Evolutionary conservation across 768 basidiomycete genomes (phyloP).

Genomic region (Pisolithus microcarpus): DNA sequence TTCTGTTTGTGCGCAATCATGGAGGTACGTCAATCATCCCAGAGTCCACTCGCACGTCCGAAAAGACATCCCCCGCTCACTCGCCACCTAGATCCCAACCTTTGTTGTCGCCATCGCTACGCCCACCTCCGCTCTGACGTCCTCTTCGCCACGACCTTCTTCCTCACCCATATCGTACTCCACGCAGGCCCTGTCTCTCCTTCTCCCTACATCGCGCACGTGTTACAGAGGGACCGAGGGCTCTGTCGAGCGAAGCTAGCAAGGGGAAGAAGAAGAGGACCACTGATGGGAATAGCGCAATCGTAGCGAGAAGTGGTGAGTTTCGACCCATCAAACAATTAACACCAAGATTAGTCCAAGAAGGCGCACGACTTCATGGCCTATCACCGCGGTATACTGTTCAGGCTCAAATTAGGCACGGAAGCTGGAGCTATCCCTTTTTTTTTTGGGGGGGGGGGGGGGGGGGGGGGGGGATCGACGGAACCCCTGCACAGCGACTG

Average conservation of each 20-base stretch:
- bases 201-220: conserved; percentile 26
- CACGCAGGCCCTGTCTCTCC: conserved; percentile 31
- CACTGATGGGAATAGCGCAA: not conserved
- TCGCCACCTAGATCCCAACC: conserved; percentile 38
- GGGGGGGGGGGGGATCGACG: too few relatives aligned
- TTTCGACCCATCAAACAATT: not conserved
- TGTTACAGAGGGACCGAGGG: conserved; percentile 33
- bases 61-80: not conserved
- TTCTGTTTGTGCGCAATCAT: conserved; percentile 40
- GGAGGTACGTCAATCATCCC: conserved; percentile 38
- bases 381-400: too few relatives aligned
- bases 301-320: not conserved
- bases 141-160: conserved; percentile 44
- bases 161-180: conserved; percentile 43
- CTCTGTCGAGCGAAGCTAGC: conserved; percentile 30
- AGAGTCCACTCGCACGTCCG: not conserved
- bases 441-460: too few relatives aligned
- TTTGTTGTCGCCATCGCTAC: conserved; percentile 43
- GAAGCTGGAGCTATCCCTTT: too few relatives aligned
- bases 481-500: too few relatives aligned
- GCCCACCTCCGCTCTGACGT: conserved; percentile 41
- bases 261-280: not conserved
- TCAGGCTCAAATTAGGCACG: too few relatives aligned
- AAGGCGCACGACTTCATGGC: too few relatives aligned
- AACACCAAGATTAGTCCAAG: too few relatives aligned